Conservation (phyloP, 306 rosid species). For the Arachis hypogaea region DNA sequence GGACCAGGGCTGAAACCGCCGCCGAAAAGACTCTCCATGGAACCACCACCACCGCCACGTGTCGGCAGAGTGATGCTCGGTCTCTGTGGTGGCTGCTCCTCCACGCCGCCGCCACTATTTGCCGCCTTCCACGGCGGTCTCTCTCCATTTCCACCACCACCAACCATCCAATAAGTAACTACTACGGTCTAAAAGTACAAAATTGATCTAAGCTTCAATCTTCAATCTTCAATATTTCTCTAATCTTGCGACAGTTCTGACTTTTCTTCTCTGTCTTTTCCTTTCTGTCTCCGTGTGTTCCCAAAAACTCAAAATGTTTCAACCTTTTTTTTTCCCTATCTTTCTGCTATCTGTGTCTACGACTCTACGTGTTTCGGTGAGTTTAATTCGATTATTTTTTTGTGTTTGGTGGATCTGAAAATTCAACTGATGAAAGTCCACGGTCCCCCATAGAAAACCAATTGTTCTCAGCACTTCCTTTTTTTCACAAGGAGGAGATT, state of each 20-base stretch:
- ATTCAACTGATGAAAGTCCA: neutral
- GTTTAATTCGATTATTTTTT: neutral
- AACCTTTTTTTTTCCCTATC: neutral
- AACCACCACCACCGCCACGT: constrained; percentile 40
- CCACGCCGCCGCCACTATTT: neutral
- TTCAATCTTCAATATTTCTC: neutral
- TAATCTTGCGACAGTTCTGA: neutral
- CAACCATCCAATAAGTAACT: constrained; percentile 6
- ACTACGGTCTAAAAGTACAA: no score
- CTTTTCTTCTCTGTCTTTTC: neutral
- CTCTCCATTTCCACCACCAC: constrained; percentile 42
- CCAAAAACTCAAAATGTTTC: neutral
- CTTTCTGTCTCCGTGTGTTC: neutral
- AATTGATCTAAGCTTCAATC: constrained; percentile 14
- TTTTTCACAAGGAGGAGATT: no score
- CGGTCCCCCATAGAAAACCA: neutral
- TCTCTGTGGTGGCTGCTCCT: constrained; percentile 30
- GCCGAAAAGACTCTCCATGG: constrained; percentile 60
- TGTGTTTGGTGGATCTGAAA: neutral
- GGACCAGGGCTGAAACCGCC: constrained; percentile 83
- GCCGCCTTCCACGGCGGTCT: constrained; percentile 42
- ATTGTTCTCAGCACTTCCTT: neutral
- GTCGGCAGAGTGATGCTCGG: constrained; percentile 67
- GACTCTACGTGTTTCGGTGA: neutral
- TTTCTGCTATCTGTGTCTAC: neutral